Evolutionary conservation across 139 green algal species (phyloP).

Genomic region (Chlorella sp.): DNA sequence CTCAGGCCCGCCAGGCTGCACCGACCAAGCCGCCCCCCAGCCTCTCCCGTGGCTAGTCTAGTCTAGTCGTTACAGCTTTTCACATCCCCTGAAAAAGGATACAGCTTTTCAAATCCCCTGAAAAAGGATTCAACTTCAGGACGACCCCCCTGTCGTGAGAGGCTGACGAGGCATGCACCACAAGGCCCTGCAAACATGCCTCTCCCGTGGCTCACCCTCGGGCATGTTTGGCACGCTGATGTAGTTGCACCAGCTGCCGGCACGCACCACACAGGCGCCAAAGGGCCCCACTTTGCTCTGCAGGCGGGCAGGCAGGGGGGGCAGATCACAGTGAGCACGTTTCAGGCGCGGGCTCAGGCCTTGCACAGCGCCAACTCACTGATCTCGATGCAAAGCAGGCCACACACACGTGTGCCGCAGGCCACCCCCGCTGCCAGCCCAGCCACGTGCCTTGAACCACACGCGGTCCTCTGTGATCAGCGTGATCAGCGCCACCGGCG

Average conservation of each 20-base stretch:
- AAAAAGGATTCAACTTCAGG: too few species aligned
- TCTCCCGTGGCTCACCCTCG: neutral
- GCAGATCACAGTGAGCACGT: too few species aligned
- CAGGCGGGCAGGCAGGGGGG: neutral
- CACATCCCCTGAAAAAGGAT: too few species aligned
- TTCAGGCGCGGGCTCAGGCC: neutral
- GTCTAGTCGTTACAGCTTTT: too few species aligned
- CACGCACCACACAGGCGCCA: slow-evolving; percentile 29
- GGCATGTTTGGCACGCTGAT: slow-evolving; percentile 36
- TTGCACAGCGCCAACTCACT: neutral
- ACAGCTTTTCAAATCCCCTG: too few species aligned
- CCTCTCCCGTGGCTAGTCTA: too few species aligned
- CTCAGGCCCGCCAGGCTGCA: neutral
- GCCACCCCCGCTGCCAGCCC: neutral
- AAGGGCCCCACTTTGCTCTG: slow-evolving; percentile 41
- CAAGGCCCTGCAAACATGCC: too few species aligned
- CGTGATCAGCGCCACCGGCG: slow-evolving; percentile 39
- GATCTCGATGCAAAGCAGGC: neutral
- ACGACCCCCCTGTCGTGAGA: too few species aligned
- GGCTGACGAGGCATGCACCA: too few species aligned
- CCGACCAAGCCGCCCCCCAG: neutral
- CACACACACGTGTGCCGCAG: neutral
- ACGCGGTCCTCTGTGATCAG: slow-evolving; percentile 41
- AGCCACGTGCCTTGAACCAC: slow-evolving; percentile 36
- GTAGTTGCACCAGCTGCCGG: slow-evolving; percentile 44